Base-by-base conservation (phyloP, 2,329 filamentous ascomycete species). In the Trichoderma brevicompactum region DNA sequence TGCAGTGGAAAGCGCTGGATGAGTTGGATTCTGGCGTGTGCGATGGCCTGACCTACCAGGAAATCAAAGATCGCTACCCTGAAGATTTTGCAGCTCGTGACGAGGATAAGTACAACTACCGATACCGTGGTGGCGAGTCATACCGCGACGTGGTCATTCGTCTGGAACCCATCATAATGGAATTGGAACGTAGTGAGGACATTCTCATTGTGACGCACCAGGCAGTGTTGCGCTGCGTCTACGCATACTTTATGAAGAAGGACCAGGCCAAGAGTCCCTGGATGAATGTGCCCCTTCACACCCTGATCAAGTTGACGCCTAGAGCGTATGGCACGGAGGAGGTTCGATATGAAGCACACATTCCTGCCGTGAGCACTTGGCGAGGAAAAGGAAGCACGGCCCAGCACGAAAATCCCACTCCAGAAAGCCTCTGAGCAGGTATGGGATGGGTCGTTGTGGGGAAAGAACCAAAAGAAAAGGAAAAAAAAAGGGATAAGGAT, bases 81-180 rank as follows among this genome's bases (percentile, higher is more conserved):
- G 94, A 97, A 71, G 95, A 99, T 80, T 99, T 99, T 80, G 88
- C 89, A 56, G 93, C 94, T 40, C 92, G 95, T 68, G 95, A 99
- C 77, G 92, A 97, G 70, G 95, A 99, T 83, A 99, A 99, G 79
- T 98, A 98, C 86, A 98, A 99, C 81, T 99, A 99, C 80, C 92
- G 95, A 65, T 99, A 99, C 79, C 90, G 95, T 5, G 95, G 95
- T 68, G 95, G 95, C 62, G 95, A 99, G 80, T 96, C 92, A 67
- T 89, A 99, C 78, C 92, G 94, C 64, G 95, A 99, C 74, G 94
- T 99, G 1, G 95, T 99, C 46, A 98, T 97, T 73, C 92, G 95
- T 0, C 88, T 99, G 0, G 95, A 99, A 75, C 95, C 95, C 68
- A 99, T 99, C 79, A 99, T 99, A 80, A 99, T 99, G 95, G 95